These are phyloP conservation scores for Plenodomus tracheiphilus DNA, from an alignment of 2,329 filamentous ascomycete species.

Conservation along the genomic window DNA sequence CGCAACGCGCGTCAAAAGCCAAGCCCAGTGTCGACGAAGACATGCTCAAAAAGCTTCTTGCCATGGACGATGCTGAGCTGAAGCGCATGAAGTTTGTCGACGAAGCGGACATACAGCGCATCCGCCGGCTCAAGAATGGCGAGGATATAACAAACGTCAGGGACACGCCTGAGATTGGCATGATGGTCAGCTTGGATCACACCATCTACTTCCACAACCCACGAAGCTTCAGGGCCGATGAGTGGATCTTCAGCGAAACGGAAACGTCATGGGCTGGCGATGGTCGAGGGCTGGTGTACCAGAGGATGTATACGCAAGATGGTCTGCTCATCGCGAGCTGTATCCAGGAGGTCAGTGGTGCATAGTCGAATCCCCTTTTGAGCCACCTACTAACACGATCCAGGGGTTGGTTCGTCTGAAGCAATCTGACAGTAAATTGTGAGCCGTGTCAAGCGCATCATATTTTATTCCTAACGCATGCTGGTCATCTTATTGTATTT, in stretches of 20 bases:
- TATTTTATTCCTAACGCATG: background rate
- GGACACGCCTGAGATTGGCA: slow-evolving; percentile 67
- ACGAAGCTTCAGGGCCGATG: slow-evolving; percentile 55
- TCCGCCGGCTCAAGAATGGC: slow-evolving; percentile 42
- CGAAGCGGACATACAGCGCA: slow-evolving; percentile 55
- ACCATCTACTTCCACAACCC: slow-evolving; percentile 60
- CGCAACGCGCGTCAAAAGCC: slow-evolving; percentile 42
- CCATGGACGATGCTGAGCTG: slow-evolving; percentile 50
- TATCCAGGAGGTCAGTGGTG: slow-evolving; percentile 67
- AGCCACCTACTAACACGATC: background rate
- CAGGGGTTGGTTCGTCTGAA: background rate
- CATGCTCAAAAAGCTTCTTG: slow-evolving; percentile 49
- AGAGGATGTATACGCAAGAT: slow-evolving; percentile 72
- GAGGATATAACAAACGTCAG: slow-evolving; percentile 50
- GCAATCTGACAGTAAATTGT: background rate
- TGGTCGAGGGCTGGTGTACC: slow-evolving; percentile 73
- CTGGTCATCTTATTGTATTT: background rate
- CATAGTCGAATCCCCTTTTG: background rate
- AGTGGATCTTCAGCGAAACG: slow-evolving; percentile 83
- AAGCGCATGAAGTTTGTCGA: slow-evolving; percentile 49
- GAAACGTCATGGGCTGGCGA: slow-evolving; percentile 80
- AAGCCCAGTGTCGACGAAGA: slow-evolving; percentile 48
- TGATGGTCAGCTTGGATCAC: slow-evolving; percentile 84
- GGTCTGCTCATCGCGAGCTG: slow-evolving; percentile 77
- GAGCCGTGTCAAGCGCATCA: background rate